Evolutionary conservation across 2,329 filamentous ascomycete genomes (phyloP).

Genomic region (Fusarium decemcellulare): DNA sequence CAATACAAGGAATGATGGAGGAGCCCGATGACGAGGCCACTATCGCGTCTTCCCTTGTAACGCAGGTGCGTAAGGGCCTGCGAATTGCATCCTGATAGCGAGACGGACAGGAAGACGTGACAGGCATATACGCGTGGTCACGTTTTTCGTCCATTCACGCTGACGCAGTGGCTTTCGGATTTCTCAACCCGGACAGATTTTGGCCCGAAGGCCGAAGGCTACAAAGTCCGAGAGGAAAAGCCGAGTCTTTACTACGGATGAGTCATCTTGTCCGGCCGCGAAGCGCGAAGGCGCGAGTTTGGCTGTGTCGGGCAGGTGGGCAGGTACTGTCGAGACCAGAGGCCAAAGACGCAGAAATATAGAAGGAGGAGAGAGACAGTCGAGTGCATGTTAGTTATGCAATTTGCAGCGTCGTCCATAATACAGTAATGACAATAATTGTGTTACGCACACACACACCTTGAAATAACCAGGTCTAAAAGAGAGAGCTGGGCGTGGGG

Average conservation of each 20-base stretch:
- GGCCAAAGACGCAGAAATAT: constrained; percentile 14
- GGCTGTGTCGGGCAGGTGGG: too few relatives aligned
- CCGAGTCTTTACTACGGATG: constrained; percentile 24
- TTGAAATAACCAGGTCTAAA: too few relatives aligned
- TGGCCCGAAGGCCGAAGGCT: constrained; percentile 44
- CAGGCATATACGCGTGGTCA: constrained; percentile 34
- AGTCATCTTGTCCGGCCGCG: constrained; percentile 28
- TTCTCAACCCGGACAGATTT: constrained; percentile 33
- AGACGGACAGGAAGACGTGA: constrained; percentile 13
- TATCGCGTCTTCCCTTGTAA: constrained; percentile 6
- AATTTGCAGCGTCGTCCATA: not conserved
- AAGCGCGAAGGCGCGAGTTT: constrained; percentile 24
- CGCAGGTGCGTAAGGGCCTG: constrained; percentile 22
- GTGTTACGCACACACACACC: too few relatives aligned
- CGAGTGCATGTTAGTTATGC: not conserved
- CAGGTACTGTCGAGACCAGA: constrained; percentile 2
- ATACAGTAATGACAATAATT: not conserved
- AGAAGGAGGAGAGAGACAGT: not conserved
- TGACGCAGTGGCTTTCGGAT: constrained; percentile 27
- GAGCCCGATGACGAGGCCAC: not conserved
- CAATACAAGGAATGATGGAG: constrained; percentile 3
- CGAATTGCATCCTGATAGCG: constrained; percentile 19
- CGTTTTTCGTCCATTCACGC: constrained; percentile 23
- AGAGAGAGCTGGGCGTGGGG: too few relatives aligned
- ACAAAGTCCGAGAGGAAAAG: constrained; percentile 35